These are phyloP conservation scores for Nepenthes alata DNA, from an alignment of 179 eudicot genomes.

Conservation along the genomic window DNA sequence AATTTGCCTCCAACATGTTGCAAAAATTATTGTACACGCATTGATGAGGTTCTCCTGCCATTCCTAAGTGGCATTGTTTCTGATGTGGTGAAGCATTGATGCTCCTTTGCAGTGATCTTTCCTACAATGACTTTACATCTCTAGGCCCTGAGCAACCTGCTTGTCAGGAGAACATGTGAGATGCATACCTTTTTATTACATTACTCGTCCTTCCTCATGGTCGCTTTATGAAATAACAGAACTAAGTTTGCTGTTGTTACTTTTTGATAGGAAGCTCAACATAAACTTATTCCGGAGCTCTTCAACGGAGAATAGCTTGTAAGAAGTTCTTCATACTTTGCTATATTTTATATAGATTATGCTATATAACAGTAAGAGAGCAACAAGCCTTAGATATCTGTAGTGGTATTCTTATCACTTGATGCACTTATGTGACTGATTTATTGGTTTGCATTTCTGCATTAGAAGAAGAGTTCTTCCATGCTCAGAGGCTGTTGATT, in stretches of 20 bases:
- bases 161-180: no score
- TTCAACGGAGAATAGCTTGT: slow-evolving; percentile 25
- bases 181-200: no score
- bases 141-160: slow-evolving; percentile 7
- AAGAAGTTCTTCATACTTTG: no score
- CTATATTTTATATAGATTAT: no score
- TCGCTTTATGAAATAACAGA: background rate
- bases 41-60: no score
- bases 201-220: no score
- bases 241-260: slow-evolving; percentile 7
- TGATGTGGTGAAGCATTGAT: slow-evolving; percentile 8
- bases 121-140: slow-evolving; percentile 65
- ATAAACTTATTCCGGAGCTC: slow-evolving; percentile 62
- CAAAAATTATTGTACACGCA: no score
- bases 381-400: background rate
- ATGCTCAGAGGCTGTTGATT: slow-evolving; percentile 28
- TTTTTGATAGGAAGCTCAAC: slow-evolving; percentile 36
- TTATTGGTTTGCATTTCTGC: slow-evolving; percentile 1
- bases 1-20: no score
- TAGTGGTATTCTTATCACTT: slow-evolving; percentile 1
- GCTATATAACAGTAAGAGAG: slow-evolving; percentile 14
- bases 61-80: background rate
- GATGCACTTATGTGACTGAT: slow-evolving; percentile 11
- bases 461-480: slow-evolving; percentile 52
- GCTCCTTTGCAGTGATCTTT: slow-evolving; percentile 51